These are phyloP conservation scores for Mucor circinelloides DNA, from an alignment of 371 early-diverging fungal species.

Conservation along the genomic window DNA sequence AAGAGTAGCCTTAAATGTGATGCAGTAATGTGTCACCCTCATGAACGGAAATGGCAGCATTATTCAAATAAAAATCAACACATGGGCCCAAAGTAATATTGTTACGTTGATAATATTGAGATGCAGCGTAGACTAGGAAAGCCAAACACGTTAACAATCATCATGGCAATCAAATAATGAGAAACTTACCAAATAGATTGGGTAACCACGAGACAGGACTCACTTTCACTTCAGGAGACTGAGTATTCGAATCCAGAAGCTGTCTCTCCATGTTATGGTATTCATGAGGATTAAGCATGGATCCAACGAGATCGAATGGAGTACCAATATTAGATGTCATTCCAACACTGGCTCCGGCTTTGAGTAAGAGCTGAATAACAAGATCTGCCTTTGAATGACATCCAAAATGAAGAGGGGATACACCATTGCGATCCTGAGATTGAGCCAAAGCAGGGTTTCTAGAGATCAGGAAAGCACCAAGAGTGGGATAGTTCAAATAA, in stretches of 20 bases:
- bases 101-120: not conserved
- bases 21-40: not conserved
- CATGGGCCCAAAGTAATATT: not conserved
- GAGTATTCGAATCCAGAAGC: not conserved
- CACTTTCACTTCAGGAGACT: not conserved
- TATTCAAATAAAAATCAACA: not conserved
- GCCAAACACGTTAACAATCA: not conserved
- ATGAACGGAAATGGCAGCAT: not conserved
- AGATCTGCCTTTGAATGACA: not conserved
- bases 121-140: not conserved
- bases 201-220: not conserved
- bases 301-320: not conserved
- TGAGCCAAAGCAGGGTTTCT: not conserved
- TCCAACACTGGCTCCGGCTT: not conserved
- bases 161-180: not conserved
- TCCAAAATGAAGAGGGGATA: conserved; percentile 23
- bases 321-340: conserved; percentile 6
- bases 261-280: not conserved
- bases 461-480: not conserved
- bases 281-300: not conserved
- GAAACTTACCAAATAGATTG: not conserved
- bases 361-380: not conserved
- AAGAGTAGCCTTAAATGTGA: not conserved
- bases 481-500: not conserved
- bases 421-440: conserved; percentile 23